Conservation (phyloP, 768 basidiomycete species). For the Auricularia auricula-judae region DNA sequence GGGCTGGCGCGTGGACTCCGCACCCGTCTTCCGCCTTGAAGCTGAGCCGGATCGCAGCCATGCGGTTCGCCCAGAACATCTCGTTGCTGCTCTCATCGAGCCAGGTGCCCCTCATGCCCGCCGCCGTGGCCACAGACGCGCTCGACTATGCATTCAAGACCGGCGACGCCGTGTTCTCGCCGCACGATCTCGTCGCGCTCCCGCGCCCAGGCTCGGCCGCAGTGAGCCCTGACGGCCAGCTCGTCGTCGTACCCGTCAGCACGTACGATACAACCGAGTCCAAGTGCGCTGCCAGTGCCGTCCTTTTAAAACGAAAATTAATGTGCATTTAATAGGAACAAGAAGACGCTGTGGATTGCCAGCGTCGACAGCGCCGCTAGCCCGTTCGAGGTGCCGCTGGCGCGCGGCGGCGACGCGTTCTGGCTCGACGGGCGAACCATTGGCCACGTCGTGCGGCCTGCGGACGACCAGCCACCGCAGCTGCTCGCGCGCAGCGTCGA, state of each 20-base stretch:
- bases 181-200: conserved; percentile 58
- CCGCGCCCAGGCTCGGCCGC: conserved; percentile 54
- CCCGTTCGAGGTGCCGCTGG: conserved; percentile 45
- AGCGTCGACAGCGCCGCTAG: conserved; percentile 40
- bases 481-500: conserved; percentile 51
- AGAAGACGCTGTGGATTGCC: conserved; percentile 54
- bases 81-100: not conserved
- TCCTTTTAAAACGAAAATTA: too few species aligned
- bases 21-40: not conserved
- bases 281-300: conserved; percentile 49
- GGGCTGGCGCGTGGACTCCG: too few species aligned
- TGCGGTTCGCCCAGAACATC: not conserved
- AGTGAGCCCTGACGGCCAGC: conserved; percentile 57
- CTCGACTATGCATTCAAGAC: conserved; percentile 47
- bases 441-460: conserved; percentile 50
- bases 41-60: not conserved
- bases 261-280: conserved; percentile 64
- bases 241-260: conserved; percentile 54
- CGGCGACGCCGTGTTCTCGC: conserved; percentile 51
- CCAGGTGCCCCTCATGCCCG: not conserved
- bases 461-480: conserved; percentile 38
- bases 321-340: conserved; percentile 35
- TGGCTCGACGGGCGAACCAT: conserved; percentile 69
- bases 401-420: conserved; percentile 63
- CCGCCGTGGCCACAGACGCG: not conserved